Evolutionary conservation across 106 monocot genomes (phyloP).

Genomic region (Vanilla planifolia): DNA sequence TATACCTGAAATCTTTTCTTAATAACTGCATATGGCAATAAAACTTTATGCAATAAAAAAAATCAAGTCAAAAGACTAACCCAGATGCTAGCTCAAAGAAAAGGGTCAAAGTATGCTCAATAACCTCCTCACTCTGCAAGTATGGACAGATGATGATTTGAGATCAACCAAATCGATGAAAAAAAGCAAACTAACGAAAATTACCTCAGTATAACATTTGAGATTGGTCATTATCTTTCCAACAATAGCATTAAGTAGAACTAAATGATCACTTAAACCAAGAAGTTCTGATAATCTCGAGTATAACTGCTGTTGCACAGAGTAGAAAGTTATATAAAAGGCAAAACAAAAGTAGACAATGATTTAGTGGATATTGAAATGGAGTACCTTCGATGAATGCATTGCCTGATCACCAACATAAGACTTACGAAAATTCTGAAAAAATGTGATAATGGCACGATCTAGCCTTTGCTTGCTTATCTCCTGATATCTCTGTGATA

Average conservation of each 20-base stretch:
- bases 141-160: slow-evolving; percentile 12
- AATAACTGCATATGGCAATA: slow-evolving; percentile 7
- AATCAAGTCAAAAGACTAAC: slow-evolving; percentile 26
- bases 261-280: slow-evolving; percentile 93
- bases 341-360: slow-evolving; percentile 7
- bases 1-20: slow-evolving; percentile 60
- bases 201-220: slow-evolving; percentile 89
- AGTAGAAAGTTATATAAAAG: slow-evolving; percentile 1
- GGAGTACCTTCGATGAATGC: slow-evolving; percentile 89
- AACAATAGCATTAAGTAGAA: slow-evolving; percentile 92
- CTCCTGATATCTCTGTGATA: slow-evolving; percentile 72
- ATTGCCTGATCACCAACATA: slow-evolving; percentile 99
- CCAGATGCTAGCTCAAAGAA: slow-evolving; percentile 95
- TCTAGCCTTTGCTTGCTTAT: slow-evolving; percentile 96
- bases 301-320: slow-evolving; percentile 82
- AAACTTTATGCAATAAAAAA: background rate
- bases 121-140: slow-evolving; percentile 87
- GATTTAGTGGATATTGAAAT: background rate
- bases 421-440: slow-evolving; percentile 91
- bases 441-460: slow-evolving; percentile 83
- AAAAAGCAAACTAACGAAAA: slow-evolving; percentile 8
- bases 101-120: slow-evolving; percentile 80
- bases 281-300: slow-evolving; percentile 87
- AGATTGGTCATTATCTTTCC: slow-evolving; percentile 93
- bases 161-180: slow-evolving; percentile 5